These are phyloP conservation scores for Candida tetrigidarum DNA, from an alignment of 1,139 yeast genomes.

Conservation along the genomic window DNA sequence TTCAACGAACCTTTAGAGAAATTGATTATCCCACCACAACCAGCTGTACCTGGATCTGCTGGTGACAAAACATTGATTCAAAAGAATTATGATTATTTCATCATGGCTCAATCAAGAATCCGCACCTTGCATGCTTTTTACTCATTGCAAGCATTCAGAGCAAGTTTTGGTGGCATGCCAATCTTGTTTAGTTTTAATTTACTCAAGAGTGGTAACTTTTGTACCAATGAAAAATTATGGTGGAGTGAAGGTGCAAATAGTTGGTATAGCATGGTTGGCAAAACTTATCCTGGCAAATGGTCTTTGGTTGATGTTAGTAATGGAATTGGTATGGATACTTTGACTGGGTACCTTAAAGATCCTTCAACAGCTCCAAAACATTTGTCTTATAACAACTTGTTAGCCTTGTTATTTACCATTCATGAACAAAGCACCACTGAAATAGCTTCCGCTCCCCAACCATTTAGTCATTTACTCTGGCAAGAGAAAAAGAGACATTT, in stretches of 20 bases:
- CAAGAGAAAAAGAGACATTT: constrained; percentile 60
- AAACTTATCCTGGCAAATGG: constrained; percentile 19
- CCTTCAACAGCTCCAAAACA: constrained; percentile 6
- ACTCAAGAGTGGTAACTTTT: constrained; percentile 75
- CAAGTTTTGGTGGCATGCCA: constrained; percentile 66
- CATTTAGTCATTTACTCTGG: constrained; percentile 51
- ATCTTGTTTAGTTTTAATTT: constrained; percentile 60
- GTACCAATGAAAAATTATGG: constrained; percentile 75
- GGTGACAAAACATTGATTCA: constrained; percentile 23
- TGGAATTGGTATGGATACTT: constrained; percentile 54
- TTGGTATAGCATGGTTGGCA: constrained; percentile 51
- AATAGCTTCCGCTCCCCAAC: constrained; percentile 31
- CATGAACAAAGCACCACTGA: constrained; percentile 71
- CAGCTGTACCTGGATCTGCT: constrained; percentile 21
- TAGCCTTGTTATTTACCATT: constrained; percentile 70
- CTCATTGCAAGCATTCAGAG: constrained; percentile 69
- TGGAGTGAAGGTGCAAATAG: constrained; percentile 54
- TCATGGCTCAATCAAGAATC: constrained; percentile 81
- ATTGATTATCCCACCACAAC: constrained; percentile 61
- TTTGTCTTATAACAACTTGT: constrained; percentile 58
- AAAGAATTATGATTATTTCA: constrained; percentile 70
- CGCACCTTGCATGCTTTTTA: constrained; percentile 84
- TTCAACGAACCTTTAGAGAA: constrained; percentile 73
- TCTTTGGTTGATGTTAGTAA: constrained; percentile 57
- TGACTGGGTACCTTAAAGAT: constrained; percentile 40